Evolutionary conservation across 1,139 yeast species (phyloP), one percentile per base, ranked within the genome.

Genomic region (Yamadazyma dendronema): DNA sequence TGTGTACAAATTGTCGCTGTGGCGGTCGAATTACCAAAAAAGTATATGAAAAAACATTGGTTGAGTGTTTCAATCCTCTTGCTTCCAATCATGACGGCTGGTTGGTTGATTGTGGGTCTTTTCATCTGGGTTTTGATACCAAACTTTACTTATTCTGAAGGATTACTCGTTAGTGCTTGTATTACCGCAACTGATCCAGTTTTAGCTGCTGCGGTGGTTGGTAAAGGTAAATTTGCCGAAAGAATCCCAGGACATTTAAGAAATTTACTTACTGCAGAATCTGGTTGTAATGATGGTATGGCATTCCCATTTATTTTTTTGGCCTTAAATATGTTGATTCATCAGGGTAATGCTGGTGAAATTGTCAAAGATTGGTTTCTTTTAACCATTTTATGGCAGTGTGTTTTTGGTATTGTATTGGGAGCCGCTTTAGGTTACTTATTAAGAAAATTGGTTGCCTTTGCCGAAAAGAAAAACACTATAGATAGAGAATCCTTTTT

Each of bases 131-230:
- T 77, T 19, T 70, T 92, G 24, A 82, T 92, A 23, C 97, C 97
- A 0, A 81, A 84, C n/a, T 71, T 92, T 42, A 67, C 74, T 43
- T 90, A 90, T 65, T 64, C 86, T 12, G 85, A 84, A 40, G 86
- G 90, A 4, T 72, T 92, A 33, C 72, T 86, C 35, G 81, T 92
- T 1, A 78, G 95, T 21, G 97, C 97, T 0, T 92, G 98, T 63
- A 81, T 92, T 28, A 92, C 98, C 0, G 97, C 98, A 3, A 92
- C 98, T 0, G 98, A 92, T 62, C 98, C 98, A 4, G 95, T 92
- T 36, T 72, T 92, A 56, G 98, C 98, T 1, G 95, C 96, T 27
- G 97, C 98, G 0, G 97, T 92, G 14, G 97, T 92, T 15, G 97
- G 98, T 67, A 87, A 87, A 54, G 97, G 98, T 47, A 89, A 90